These are phyloP conservation scores for Xylaria longipes DNA, from an alignment of 495 filamentous ascomycete genomes.

Conservation along the genomic window DNA sequence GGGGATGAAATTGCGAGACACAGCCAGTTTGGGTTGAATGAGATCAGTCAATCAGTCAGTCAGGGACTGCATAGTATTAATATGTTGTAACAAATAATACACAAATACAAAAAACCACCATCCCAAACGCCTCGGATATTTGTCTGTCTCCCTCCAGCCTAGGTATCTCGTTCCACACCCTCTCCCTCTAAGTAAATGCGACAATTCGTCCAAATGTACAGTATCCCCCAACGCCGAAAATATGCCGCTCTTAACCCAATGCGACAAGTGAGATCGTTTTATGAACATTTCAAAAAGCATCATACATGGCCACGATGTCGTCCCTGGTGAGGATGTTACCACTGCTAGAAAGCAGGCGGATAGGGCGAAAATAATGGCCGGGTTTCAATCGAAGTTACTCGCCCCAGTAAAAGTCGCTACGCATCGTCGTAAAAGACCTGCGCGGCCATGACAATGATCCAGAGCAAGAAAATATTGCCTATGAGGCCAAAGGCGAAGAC, in stretches of 20 bases:
- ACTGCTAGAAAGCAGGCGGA: background rate
- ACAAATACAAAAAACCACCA: background rate
- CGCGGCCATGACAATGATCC: slow-evolving; percentile 93
- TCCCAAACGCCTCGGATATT: background rate
- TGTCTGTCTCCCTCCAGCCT: background rate
- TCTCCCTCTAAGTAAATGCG: background rate
- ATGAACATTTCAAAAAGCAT: slow-evolving; percentile 3
- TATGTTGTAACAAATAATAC: slow-evolving; percentile 8
- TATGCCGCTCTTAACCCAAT: background rate
- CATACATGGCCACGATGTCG: background rate
- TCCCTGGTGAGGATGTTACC: background rate
- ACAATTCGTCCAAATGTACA: background rate
- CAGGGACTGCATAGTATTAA: background rate
- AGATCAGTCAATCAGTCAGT: background rate
- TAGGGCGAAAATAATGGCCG: background rate
- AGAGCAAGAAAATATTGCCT: slow-evolving; percentile 83
- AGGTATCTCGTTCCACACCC: background rate
- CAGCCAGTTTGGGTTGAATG: background rate
- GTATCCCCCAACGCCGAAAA: background rate
- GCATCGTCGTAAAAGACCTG: slow-evolving; percentile 75
- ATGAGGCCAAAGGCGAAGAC: slow-evolving; percentile 75
- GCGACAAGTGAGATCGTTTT: background rate
- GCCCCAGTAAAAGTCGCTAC: background rate
- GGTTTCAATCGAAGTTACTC: background rate
- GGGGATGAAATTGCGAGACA: background rate